A percentile compares a stretch with the other conserved stretches of the same genome.
Evolutionary conservation across 1,139 yeast genomes (phyloP).

Genomic region (Arxiozyma heterogenica): DNA sequence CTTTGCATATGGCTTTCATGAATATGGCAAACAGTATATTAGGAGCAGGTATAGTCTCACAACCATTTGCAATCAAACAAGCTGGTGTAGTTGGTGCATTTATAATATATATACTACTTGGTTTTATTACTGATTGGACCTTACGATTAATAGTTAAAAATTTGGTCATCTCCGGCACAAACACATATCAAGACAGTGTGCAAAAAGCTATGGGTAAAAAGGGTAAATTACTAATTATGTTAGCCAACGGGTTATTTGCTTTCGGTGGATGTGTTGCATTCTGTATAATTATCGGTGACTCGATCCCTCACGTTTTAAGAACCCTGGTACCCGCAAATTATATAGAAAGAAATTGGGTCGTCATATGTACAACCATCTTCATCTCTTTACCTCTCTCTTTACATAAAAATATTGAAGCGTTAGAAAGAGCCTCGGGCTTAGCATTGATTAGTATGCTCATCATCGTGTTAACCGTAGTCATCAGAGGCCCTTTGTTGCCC

Average conservation of each 20-base stretch:
- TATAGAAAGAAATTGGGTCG: slow-evolving; percentile 56
- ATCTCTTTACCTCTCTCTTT: slow-evolving; percentile 79
- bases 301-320: slow-evolving; percentile 80
- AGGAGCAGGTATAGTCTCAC: slow-evolving; percentile 94
- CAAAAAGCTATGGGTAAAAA: slow-evolving; percentile 64
- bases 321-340: slow-evolving; percentile 51
- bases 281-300: slow-evolving; percentile 89
- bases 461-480: slow-evolving; percentile 64
- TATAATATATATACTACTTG: slow-evolving; percentile 48
- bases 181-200: slow-evolving; percentile 81
- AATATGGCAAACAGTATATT: slow-evolving; percentile 91
- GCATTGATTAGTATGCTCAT: slow-evolving; percentile 79
- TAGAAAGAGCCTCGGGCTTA: slow-evolving; percentile 81
- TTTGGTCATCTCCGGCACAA: slow-evolving; percentile 65
- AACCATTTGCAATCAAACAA: slow-evolving; percentile 78
- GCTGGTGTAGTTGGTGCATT: slow-evolving; percentile 74
- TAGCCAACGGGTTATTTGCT: slow-evolving; percentile 82
- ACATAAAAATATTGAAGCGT: slow-evolving; percentile 69
- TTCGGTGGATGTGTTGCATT: slow-evolving; percentile 93
- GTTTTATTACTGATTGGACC: slow-evolving; percentile 83
- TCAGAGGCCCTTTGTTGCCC: slow-evolving; percentile 60
- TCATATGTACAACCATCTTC: slow-evolving; percentile 56
- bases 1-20: slow-evolving; percentile 83
- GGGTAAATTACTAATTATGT: slow-evolving; percentile 59
- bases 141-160: slow-evolving; percentile 70